Base-by-base conservation (phyloP, 441 rosid genomes). In the Eutrema salsugineum region DNA sequence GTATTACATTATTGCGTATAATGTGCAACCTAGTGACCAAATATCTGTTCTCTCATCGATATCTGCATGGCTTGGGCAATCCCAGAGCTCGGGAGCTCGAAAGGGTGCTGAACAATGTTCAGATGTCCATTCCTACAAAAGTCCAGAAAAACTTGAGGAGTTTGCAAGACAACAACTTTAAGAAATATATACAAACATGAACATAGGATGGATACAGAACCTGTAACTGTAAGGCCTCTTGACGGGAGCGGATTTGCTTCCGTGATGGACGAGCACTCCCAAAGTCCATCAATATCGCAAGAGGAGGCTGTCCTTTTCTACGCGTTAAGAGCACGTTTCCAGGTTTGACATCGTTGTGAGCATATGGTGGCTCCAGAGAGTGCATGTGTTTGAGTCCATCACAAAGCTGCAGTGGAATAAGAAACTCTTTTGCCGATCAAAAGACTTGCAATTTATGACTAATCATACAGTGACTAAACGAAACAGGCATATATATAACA, bases 31-130 rank as follows among this genome's bases (percentile, higher is more conserved):
- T 65, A 96, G 81, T 2, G 99, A 96, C 99, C 99, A 96, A 30
- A 96, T 84, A 76, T 96, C 99, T 50, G 96, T 93, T 85, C 98
- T 90, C 85, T 93, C 99, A 68, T 96, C 99, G 73, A 96, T 91
- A 78, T 88, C 89, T 15, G 83, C 88, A 64, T 96, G 89, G 72
- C 99, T 96, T 33, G 97, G 97, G 83, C 98, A 91, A 77, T 96
- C 98, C 98, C 98, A 96, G 68, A 96, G 83, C 78, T 93, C 99
- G n/a, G 99, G 99, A 71, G 99, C 98, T 83, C 98, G 90, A 76
- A 87, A 85, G 51, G 98, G 98, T 76, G 99, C 99, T 44, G 97
- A 87, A 77, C 97, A 93, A 81, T 96, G 97, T 73, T 91, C 96
- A 48, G 97, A 78, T 77, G 99, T 87, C 98, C 99, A 93, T 78